These are phyloP conservation scores for Penicillium bialowiezense DNA, from an alignment of 495 filamentous ascomycete genomes.

Conservation along the genomic window DNA sequence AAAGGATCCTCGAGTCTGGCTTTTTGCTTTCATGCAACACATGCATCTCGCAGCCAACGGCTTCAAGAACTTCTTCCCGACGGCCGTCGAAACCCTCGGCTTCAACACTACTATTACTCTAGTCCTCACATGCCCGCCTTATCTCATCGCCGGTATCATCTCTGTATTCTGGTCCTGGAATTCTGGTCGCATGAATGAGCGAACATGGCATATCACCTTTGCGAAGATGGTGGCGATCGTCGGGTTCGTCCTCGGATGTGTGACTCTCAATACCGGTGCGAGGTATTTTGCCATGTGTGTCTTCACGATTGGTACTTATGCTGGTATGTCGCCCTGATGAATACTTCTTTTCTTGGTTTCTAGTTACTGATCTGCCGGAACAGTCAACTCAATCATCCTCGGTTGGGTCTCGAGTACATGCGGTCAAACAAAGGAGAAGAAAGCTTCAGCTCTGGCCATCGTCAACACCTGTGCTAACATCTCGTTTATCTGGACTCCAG, in stretches of 20 bases:
- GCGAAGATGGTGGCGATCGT: conserved; percentile 36
- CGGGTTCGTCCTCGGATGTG: conserved; percentile 43
- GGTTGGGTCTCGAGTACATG: conserved; percentile 23
- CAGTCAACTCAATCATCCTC: conserved; percentile 21
- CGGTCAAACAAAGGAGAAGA: conserved; percentile 32
- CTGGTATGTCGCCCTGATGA: conserved; percentile 3
- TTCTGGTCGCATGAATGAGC: conserved; percentile 44
- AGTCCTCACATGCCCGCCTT: conserved; percentile 54
- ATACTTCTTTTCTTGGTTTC: conserved; percentile 2
- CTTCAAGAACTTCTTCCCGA: conserved; percentile 55
- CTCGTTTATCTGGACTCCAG: conserved; percentile 52
- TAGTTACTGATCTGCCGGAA: conserved; percentile 2
- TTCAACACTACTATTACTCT: conserved; percentile 46
- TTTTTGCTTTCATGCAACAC: conserved; percentile 27
- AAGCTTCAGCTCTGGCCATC: conserved; percentile 51
- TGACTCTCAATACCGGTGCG: conserved; percentile 17
- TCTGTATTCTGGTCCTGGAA: conserved; percentile 43
- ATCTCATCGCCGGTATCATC: conserved; percentile 44
- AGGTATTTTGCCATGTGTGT: conserved; percentile 20
- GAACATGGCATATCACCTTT: conserved; percentile 48
- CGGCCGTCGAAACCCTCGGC: conserved; percentile 27
- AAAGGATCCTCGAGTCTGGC: conserved; percentile 37
- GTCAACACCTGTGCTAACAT: conserved; percentile 54
- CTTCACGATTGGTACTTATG: conserved; percentile 20
- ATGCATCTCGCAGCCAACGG: conserved; percentile 29